These are phyloP conservation scores for Phlebiopsis flavidoalba DNA, from an alignment of 768 basidiomycete species.

Conservation along the genomic window DNA sequence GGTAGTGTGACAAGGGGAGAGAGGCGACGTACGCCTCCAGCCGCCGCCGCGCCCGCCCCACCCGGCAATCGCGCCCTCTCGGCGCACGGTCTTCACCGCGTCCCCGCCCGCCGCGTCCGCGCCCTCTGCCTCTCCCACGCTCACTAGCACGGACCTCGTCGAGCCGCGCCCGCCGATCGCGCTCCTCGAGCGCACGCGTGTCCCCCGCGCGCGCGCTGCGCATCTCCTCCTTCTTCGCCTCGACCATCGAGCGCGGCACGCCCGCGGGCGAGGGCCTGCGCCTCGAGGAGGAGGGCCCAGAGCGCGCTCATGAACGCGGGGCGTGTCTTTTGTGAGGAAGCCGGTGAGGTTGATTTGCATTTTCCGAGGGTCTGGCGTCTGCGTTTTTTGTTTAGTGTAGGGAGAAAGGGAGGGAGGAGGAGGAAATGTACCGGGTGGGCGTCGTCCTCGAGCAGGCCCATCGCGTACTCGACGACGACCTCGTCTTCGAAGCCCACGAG, in stretches of 20 bases:
- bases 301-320: slow-evolving; percentile 82
- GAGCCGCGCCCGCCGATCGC: slow-evolving; percentile 61
- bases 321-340: slow-evolving; percentile 84
- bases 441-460: slow-evolving; percentile 88
- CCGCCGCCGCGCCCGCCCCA: slow-evolving; percentile 69
- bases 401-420: not conserved
- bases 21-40: slow-evolving; percentile 38
- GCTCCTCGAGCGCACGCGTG: slow-evolving; percentile 59
- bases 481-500: slow-evolving; percentile 95
- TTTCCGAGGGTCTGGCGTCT: slow-evolving; percentile 90
- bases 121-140: slow-evolving; percentile 36
- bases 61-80: slow-evolving; percentile 49
- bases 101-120: slow-evolving; percentile 54
- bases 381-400: slow-evolving; percentile 1
- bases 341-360: slow-evolving; percentile 95
- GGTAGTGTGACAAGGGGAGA: not conserved
- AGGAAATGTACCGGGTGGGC: slow-evolving; percentile 67
- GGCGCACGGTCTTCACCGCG: slow-evolving; percentile 48
- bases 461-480: slow-evolving; percentile 93
- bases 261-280: slow-evolving; percentile 85
- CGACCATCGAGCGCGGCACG: slow-evolving; percentile 85
- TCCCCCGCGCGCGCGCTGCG: slow-evolving; percentile 62
- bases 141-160: slow-evolving; percentile 68
- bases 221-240: slow-evolving; percentile 91
- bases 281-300: slow-evolving; percentile 91